Evolutionary conservation across 2,329 filamentous ascomycete genomes (phyloP), one percentile per base, ranked within the genome.

Genomic region (Aspergillus chevalieri): DNA sequence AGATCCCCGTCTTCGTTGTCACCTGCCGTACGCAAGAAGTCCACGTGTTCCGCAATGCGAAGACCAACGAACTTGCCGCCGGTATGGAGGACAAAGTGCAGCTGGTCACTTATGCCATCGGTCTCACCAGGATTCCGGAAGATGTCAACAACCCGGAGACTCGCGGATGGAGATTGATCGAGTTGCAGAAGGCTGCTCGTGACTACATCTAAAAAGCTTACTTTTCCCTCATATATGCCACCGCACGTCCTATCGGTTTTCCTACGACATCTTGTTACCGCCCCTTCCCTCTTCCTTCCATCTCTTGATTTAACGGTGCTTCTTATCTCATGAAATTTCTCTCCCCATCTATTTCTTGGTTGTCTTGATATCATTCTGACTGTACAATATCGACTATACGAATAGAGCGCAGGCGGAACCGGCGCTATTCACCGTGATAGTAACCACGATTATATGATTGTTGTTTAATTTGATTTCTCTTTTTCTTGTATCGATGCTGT

Each of bases 31-130:
- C 93, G 9, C 93, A 98, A 69, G 93, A 98, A 72, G 91, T 98
- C 9, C 93, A 98, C 66, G 91, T 97, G 14, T 98, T 96, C 76
- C 83, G 87, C 54, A 95, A 97, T 57, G 84, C 86, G 51, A 97
- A 98, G 79, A 86, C 86, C 1, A 85, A 85, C 56, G 79, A 96
- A 70, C 81, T 98, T 44, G 91, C 92, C 3, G 92, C 92, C 10
- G 93, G 93, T 41, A 97, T 96, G 90, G 93, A 98, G 72, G 93
- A 98, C 73, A 94, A 91, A 74, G 93, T 98, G 21, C 93, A 98
- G 73, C 84, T 95, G 59, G 93, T 98, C 58, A 97, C 93, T 2
- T 98, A 98, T 65, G 93, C 92, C 55, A 97, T 98, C 60, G 93
- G 93, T 61, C 87, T 98, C 52, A 98, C 93, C 3, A 80, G 93